A percentile compares a stretch with the other conserved stretches of the same genome.
Conservation (phyloP, 305 asterid species). For the Fraxinus velutina region DNA sequence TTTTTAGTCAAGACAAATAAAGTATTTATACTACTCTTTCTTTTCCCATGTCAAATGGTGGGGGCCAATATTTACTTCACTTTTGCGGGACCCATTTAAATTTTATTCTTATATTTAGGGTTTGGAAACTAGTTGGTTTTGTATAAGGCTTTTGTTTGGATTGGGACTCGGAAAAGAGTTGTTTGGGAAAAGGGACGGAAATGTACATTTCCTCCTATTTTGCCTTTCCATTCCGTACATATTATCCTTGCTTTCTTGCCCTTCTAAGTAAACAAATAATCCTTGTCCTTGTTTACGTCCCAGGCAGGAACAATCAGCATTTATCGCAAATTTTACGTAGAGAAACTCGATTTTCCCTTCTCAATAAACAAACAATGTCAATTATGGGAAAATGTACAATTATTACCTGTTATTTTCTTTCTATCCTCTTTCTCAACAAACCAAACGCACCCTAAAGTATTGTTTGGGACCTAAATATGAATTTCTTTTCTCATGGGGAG, state of each 20-base stretch:
- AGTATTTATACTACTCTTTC: conserved; percentile 23
- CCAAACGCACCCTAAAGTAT: neutral
- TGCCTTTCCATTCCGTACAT: neutral
- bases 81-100: conserved; percentile 27
- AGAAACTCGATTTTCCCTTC: neutral
- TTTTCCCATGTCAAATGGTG: conserved; percentile 31
- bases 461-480: conserved; percentile 2
- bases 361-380: neutral
- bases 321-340: neutral
- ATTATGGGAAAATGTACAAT: neutral
- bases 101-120: conserved; percentile 18
- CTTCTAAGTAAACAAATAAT: neutral
- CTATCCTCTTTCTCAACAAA: neutral
- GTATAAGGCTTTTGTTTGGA: conserved; percentile 14
- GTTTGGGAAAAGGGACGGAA: neutral
- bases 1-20: conserved; percentile 24
- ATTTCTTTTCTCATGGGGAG: neutral
- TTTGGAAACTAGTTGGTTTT: neutral
- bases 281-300: neutral
- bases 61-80: conserved; percentile 25
- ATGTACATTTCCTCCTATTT: neutral
- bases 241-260: neutral
- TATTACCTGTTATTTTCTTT: neutral
- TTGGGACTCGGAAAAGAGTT: neutral
- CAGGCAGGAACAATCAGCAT: neutral